These are phyloP conservation scores for Rhodotorula kratochvilovae DNA, from an alignment of 768 basidiomycete genomes.

Conservation along the genomic window DNA sequence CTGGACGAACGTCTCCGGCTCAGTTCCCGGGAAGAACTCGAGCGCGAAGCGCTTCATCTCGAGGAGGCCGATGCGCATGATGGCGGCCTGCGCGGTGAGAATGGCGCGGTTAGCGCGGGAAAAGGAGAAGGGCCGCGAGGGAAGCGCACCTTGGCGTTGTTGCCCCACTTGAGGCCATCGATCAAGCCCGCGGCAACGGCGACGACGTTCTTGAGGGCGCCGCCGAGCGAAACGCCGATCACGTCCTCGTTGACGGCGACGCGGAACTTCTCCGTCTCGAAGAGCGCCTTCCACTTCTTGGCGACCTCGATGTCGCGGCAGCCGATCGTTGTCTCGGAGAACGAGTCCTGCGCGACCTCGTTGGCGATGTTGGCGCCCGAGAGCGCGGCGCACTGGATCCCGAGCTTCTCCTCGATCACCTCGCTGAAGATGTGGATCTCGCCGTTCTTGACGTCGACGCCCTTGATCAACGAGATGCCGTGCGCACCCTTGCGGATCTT, in stretches of 20 bases:
- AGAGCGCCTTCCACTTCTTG: constrained; percentile 50
- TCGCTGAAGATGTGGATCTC: constrained; percentile 52
- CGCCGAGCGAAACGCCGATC: constrained; percentile 52
- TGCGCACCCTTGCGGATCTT: constrained; percentile 47
- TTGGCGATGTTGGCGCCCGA: constrained; percentile 54
- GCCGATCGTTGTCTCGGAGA: constrained; percentile 54
- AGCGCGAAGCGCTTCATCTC: constrained; percentile 51
- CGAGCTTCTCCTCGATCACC: constrained; percentile 49
- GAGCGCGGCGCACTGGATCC: constrained; percentile 50
- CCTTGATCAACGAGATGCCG: constrained; percentile 53
- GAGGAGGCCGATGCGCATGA: constrained; percentile 53
- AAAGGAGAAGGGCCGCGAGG: not conserved
- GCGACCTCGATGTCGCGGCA: constrained; percentile 50
- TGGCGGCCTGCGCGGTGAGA: constrained; percentile 47
- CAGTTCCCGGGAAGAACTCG: constrained; percentile 52
- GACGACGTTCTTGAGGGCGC: constrained; percentile 54
- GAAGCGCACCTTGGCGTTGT: constrained; percentile 47
- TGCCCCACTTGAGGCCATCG: constrained; percentile 52
- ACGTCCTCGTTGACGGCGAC: constrained; percentile 52
- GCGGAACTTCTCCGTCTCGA: constrained; percentile 50
- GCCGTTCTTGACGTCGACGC: constrained; percentile 50
- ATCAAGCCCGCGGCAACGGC: constrained; percentile 53
- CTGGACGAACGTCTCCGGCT: constrained; percentile 51
- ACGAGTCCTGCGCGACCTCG: constrained; percentile 51
- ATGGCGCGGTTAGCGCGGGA: not conserved